phyloP scores from a whole-genome alignment of 2,329 filamentous ascomycete species.

The Pseudogymnoascus sp. region DNA sequence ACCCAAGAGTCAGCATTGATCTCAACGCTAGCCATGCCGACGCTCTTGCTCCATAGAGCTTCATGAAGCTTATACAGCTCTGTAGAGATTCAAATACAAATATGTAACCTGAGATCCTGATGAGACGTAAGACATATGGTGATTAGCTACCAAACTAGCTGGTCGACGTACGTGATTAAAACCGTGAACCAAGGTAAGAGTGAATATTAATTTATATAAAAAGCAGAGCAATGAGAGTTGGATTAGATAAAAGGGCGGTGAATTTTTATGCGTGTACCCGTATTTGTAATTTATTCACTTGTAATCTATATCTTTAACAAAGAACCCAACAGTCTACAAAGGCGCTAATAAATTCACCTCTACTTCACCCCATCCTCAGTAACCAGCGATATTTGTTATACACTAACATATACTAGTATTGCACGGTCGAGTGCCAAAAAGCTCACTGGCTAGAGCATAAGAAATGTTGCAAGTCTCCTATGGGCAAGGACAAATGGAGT shows the following conservation, averaged over 20 bases:
- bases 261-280: background rate
- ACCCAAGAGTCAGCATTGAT: background rate
- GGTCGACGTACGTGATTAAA: background rate
- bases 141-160: background rate
- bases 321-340: background rate
- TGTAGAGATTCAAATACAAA: background rate
- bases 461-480: slow-evolving; percentile 17
- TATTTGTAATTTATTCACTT: background rate
- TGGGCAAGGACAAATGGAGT: slow-evolving; percentile 17
- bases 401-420: slow-evolving; percentile 17
- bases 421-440: slow-evolving; percentile 16
- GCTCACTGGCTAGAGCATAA: slow-evolving; percentile 20
- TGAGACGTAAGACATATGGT: background rate
- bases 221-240: background rate
- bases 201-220: background rate
- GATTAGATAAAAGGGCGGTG: background rate
- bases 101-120: background rate
- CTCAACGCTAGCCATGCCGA: background rate
- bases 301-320: background rate
- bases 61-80: background rate
- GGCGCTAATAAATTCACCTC: background rate
- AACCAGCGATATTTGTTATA: background rate
- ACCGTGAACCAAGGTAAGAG: background rate
- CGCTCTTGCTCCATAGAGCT: background rate
- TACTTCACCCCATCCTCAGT: background rate